phyloP scores from a whole-genome alignment of 2,329 filamentous ascomycete genomes.

The Domatiomyces globalis region DNA sequence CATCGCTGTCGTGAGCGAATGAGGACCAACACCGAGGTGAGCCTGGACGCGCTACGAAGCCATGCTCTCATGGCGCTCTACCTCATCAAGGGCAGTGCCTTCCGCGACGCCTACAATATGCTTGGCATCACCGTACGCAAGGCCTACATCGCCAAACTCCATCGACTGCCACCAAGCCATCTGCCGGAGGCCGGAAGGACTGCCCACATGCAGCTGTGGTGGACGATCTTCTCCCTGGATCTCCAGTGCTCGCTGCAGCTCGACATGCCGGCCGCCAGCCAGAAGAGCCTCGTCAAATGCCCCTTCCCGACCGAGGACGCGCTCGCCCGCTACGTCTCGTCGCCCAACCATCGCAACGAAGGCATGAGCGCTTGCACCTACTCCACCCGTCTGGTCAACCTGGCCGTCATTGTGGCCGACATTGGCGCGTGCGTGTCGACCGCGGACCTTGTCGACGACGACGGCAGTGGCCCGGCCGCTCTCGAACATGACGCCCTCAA shows the following conservation, averaged over 20 bases:
- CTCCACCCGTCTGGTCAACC: too few species aligned
- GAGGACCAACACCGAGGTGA: constrained; percentile 9
- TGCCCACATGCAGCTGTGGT: neutral
- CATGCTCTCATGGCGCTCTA: constrained; percentile 16
- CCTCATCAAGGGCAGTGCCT: constrained; percentile 13
- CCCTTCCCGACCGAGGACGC: neutral
- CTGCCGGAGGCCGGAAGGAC: constrained; percentile 12
- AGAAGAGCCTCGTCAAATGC: neutral
- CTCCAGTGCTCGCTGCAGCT: neutral
- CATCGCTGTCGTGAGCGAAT: constrained; percentile 9
- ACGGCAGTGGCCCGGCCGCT: too few species aligned
- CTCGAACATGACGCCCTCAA: too few species aligned
- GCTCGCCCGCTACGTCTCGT: too few species aligned
- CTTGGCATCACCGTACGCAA: constrained; percentile 16
- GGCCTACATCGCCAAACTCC: constrained; percentile 12
- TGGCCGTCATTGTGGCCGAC: too few species aligned
- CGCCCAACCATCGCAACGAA: too few species aligned
- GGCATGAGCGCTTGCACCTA: too few species aligned
- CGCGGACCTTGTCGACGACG: too few species aligned
- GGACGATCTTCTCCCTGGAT: neutral
- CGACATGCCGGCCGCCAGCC: neutral
- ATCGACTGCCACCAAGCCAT: constrained; percentile 5
- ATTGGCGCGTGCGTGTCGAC: too few species aligned
- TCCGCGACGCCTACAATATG: constrained; percentile 17
- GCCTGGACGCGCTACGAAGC: constrained; percentile 12